Conservation (phyloP, 2,329 filamentous ascomycete genomes). For the Ploettnerulaceae sp. region DNA sequence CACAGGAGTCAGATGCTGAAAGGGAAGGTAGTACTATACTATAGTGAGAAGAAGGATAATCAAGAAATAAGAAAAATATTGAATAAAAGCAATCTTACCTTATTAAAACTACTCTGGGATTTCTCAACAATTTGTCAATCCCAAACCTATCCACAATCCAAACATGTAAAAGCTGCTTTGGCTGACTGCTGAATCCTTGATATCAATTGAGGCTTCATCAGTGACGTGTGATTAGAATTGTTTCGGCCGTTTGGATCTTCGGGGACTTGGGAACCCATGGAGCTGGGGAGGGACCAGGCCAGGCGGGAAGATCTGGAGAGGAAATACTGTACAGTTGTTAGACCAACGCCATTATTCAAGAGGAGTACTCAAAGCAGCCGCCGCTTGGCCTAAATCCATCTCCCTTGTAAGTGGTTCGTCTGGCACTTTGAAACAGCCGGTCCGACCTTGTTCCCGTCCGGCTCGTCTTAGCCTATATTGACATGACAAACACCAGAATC, state of each 20-base stretch:
- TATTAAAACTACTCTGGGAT: too few species aligned
- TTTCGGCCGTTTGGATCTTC: constrained; percentile 10
- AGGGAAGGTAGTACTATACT: background rate
- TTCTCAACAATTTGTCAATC: too few species aligned
- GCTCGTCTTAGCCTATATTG: background rate
- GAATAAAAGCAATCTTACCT: too few species aligned
- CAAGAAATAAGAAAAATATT: too few species aligned
- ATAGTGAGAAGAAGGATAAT: too few species aligned
- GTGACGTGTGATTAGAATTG: constrained; percentile 13
- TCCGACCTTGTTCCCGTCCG: constrained; percentile 5
- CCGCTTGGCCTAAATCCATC: background rate
- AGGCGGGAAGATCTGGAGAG: too few species aligned
- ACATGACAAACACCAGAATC: too few species aligned
- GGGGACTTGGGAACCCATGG: background rate
- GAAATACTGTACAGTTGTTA: background rate
- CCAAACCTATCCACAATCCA: too few species aligned
- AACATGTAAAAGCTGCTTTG: too few species aligned
- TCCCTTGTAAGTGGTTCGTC: background rate
- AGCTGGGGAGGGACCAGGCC: background rate
- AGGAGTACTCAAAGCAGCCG: background rate
- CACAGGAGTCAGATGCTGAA: background rate
- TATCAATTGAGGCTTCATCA: background rate
- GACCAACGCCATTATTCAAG: constrained; percentile 1
- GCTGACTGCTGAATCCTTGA: background rate
- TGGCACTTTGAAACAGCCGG: constrained; percentile 11